Base-by-base conservation (phyloP, 768 basidiomycete species). In the Lanmaoa pseudosensibilis region DNA sequence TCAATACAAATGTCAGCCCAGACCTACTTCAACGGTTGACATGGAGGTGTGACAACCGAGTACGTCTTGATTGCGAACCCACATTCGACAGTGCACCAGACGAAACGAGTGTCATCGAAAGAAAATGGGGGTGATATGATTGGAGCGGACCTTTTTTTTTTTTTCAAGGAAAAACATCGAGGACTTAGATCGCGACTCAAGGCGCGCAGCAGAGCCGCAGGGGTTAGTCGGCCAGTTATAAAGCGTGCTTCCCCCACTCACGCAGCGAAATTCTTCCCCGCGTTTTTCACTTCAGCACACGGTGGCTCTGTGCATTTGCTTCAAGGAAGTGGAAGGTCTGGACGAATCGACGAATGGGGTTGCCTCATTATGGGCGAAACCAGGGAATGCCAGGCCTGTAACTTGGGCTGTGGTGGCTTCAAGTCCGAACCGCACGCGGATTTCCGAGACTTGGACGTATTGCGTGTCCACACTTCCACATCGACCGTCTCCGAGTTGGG, bases 341-440 rank as follows among this genome's bases (percentile, higher is more conserved):
- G 33, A 11, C 19, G 16, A n/a, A 18, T 37, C 45, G 48, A 33
- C n/a, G 44, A 34, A 33, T 36, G 34, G 11, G 25, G 21, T 36
- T 48, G 3, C 37, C 13, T 15, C 37, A 1, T 54, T 21, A 23
- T 23, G 21, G 36, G 48, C 23, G 48, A 38, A 50, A 50, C 49
- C 37, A 30, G 37, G 34, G 34, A 27, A 16, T 21, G 38, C 2
- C 39, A 21, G 18, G n/a, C 37, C n/a, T 19, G 46, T 47, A 15
- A 9, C 27, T 30, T 37, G 9, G 41, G 34, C 37, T 18, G 30
- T 37, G 34, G 27, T 45, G 27, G 30, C 50, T 49, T 49, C 46
- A 54, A 30, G 50, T 50, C 58, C 58, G 51, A 48, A 50, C 40
- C 33, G 33, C 36, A 13, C 23, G 12, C 37, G 39, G 38, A 43